Conservation (phyloP, 805 yeast species). For the Cyberlindnera lachancei region DNA sequence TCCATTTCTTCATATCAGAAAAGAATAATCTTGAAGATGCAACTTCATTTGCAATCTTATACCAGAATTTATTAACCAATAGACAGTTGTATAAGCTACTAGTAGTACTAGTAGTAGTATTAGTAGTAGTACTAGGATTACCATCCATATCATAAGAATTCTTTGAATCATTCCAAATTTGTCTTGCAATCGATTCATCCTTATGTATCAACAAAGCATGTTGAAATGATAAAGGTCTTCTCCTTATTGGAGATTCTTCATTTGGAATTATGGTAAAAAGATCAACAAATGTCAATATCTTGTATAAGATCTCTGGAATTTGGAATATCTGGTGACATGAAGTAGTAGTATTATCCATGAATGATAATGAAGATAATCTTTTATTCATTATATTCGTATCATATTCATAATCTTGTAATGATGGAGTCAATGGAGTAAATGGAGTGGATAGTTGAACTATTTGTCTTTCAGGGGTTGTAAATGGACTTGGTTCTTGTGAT, state of each 20-base stretch:
- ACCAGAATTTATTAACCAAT: constrained; percentile 63
- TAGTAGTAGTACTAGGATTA: constrained; percentile 13
- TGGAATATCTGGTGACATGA: constrained; percentile 40
- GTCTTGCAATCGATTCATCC: constrained; percentile 37
- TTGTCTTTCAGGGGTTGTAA: neutral
- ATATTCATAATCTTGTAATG: neutral
- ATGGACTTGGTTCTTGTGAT: too few species aligned
- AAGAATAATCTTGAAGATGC: constrained; percentile 52
- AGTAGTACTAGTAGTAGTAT: constrained; percentile 4
- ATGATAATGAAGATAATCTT: constrained; percentile 2
- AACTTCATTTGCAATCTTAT: constrained; percentile 44
- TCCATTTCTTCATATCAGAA: constrained; percentile 38
- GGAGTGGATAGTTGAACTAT: constrained; percentile 3
- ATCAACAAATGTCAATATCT: constrained; percentile 58
- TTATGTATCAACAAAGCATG: constrained; percentile 67
- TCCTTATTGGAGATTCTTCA: constrained; percentile 51
- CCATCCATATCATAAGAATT: constrained; percentile 10
- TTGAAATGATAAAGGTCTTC: constrained; percentile 60
- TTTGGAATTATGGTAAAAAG: constrained; percentile 47
- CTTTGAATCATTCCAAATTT: constrained; percentile 33
- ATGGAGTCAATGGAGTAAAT: constrained; percentile 1
- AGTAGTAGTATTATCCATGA: neutral
- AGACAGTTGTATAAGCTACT: constrained; percentile 51
- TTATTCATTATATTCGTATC: neutral
- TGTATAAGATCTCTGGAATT: constrained; percentile 68